Evolutionary conservation across 441 rosid species (phyloP).

Genomic region (Heliophila coronopifolia): DNA sequence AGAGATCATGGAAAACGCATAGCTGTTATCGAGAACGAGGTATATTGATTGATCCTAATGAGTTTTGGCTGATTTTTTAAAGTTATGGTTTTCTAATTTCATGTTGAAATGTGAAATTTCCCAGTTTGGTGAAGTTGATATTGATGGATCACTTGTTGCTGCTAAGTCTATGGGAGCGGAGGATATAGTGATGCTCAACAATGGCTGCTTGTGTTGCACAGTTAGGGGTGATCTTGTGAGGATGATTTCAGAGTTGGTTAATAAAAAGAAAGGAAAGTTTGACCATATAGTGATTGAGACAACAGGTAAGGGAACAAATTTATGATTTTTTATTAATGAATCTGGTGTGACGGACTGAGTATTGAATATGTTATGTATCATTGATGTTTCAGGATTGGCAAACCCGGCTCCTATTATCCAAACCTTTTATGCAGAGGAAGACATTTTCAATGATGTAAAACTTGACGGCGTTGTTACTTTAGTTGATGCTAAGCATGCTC

Average conservation of each 20-base stretch:
- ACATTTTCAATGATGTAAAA: conserved; percentile 74
- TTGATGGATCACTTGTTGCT: conserved; percentile 90
- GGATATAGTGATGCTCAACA: conserved; percentile 85
- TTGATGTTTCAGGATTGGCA: conserved; percentile 60
- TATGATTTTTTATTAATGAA: not conserved
- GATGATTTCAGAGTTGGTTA: conserved; percentile 78
- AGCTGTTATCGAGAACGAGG: conserved; percentile 97
- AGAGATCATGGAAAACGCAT: conserved; percentile 92
- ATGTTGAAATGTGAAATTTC: conserved; percentile 2
- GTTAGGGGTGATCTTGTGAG: conserved; percentile 97
- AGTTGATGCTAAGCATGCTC: conserved; percentile 92
- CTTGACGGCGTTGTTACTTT: conserved; percentile 94
- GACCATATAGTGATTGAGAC: conserved; percentile 94
- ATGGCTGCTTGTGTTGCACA: conserved; percentile 94
- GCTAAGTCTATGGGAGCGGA: conserved; percentile 77
- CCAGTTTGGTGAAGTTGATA: conserved; percentile 89
- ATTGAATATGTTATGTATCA: not conserved
- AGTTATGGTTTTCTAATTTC: not conserved
- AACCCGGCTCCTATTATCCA: conserved; percentile 95
- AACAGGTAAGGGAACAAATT: conserved; percentile 49
- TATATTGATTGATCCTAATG: conserved; percentile 7
- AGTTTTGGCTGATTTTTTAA: not conserved
- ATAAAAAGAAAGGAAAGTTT: conserved; percentile 63
- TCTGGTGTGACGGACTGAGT: not conserved
- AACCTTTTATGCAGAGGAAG: conserved; percentile 88